Conservation (phyloP, 1,139 yeast genomes). For the Lodderomyces elongisporus region DNA sequence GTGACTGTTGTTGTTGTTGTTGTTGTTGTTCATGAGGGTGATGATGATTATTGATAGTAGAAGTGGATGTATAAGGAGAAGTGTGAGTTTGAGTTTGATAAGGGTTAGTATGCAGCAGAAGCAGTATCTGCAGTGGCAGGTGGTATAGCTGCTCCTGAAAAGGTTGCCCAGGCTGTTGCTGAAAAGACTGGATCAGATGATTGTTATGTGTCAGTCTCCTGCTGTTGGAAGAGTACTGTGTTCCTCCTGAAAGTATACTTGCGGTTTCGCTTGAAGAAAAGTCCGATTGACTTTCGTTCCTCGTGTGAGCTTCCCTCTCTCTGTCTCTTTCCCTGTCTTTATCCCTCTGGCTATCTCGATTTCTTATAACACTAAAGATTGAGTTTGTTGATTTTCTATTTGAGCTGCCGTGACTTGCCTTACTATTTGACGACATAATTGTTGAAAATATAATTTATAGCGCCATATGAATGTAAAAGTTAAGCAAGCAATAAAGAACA, state of each 20-base stretch:
- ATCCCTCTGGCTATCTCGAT: slow-evolving; percentile 14
- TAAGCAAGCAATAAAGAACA: too few relatives aligned
- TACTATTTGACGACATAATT: background rate
- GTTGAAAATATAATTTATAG: too few relatives aligned
- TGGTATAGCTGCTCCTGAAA: slow-evolving; percentile 3
- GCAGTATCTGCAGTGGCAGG: background rate
- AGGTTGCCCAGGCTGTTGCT: slow-evolving; percentile 12
- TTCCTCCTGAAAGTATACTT: slow-evolving; percentile 26
- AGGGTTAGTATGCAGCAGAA: background rate
- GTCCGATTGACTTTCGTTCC: slow-evolving; percentile 27
- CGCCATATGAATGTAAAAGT: too few relatives aligned
- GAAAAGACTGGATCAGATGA: slow-evolving; percentile 1
- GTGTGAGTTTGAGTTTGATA: background rate
- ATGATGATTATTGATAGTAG: too few relatives aligned
- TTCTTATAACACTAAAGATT: slow-evolving; percentile 35
- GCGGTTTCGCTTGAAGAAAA: slow-evolving; percentile 32
- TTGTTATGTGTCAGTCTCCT: slow-evolving; percentile 21
- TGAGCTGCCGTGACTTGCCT: slow-evolving; percentile 4
- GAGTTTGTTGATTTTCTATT: slow-evolving; percentile 34
- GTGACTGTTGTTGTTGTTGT: slow-evolving; percentile 13
- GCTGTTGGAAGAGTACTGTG: slow-evolving; percentile 23
- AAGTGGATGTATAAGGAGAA: too few relatives aligned
- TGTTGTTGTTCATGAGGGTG: background rate
- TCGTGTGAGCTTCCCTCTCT: background rate
- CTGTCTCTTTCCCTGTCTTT: slow-evolving; percentile 2